Base-by-base conservation (phyloP, 129 eudicot species). In the Artemisia tridentata region DNA sequence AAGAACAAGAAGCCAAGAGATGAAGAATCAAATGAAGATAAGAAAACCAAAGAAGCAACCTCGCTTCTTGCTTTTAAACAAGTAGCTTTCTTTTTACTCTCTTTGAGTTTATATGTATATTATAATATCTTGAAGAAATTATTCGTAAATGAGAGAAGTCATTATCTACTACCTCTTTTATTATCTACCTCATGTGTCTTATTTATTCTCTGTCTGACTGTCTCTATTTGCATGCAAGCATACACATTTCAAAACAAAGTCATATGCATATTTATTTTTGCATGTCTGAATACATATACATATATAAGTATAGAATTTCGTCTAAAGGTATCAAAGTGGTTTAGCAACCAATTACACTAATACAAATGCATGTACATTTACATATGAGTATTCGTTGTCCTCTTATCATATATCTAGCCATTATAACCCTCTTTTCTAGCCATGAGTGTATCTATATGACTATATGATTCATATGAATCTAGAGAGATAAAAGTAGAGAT, bases 91-190 rank as follows among this genome's bases (percentile, higher is more conserved):
- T 77, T 63, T 77, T 69, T 51, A 75, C 61, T 46, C 68, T 57
- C 58, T 55, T 49, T 34, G 13, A 12, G 29, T 13, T 18, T 43
- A 23, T 5, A 21, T 23, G 18, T 69, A 17, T 38, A 53, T 53
- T 29, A 53, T n/a, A 15, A 69, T 63, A 82, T 77, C 75, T 78
- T 83, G 81, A 83, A 68, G 86, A 75, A 75, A 78, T 76, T 75
- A 72, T 82, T 75, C 79, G 77, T 75, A 67, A 66, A 54, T 59
- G 38, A 65, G 64, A 77, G 75, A 65, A 69, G 85, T 79, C 83
- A 14, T 79, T 67, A 73, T 82, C 86, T 77, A 69, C 60, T 57
- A 57, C 46, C 19, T 63, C 80, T 52, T 77, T 62, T 69, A 69
- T 77, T 76, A 68, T 60, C 80, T 34, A 68, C 80, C 80, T 67